Evolutionary conservation across 2,329 filamentous ascomycete species (phyloP).

Genomic region (Fusarium domesticum): DNA sequence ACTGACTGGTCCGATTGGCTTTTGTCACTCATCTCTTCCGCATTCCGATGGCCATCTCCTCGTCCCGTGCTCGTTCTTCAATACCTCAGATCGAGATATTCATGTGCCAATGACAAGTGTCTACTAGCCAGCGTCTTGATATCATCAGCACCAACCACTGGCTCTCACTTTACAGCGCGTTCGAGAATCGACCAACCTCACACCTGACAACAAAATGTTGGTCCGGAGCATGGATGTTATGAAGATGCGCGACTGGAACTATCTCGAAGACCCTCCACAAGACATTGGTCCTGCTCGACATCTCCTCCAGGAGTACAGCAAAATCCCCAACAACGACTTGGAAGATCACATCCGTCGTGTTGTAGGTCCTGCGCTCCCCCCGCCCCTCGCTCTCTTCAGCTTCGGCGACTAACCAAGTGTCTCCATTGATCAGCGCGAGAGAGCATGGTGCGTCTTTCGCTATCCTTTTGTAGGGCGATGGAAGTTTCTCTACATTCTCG

Average conservation of each 20-base stretch:
- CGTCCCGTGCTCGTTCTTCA: slow-evolving; percentile 4
- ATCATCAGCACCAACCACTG: slow-evolving; percentile 4
- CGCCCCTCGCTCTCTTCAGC: not conserved
- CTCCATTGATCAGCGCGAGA: slow-evolving; percentile 38
- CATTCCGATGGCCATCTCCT: slow-evolving; percentile 10
- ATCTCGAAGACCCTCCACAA: slow-evolving; percentile 36
- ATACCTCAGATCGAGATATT: slow-evolving; percentile 7
- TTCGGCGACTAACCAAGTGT: slow-evolving; percentile 8
- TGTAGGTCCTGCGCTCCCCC: slow-evolving; percentile 26
- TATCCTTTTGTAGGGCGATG: slow-evolving; percentile 49
- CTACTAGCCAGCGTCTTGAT: slow-evolving; percentile 2
- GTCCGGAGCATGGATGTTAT: slow-evolving; percentile 32
- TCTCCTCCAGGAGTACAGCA: slow-evolving; percentile 40
- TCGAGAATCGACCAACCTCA: not conserved
- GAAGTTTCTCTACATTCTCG: slow-evolving; percentile 46
- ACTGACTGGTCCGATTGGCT: slow-evolving; percentile 7
- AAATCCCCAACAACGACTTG: slow-evolving; percentile 35
- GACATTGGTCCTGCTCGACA: slow-evolving; percentile 37
- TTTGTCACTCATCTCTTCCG: not conserved
- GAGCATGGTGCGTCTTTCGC: slow-evolving; percentile 44
- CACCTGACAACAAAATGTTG: slow-evolving; percentile 18
- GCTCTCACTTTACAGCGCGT: slow-evolving; percentile 1
- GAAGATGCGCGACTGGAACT: slow-evolving; percentile 40
- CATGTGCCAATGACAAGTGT: slow-evolving; percentile 18
- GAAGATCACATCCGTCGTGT: slow-evolving; percentile 37